Base-by-base conservation (phyloP, 495 filamentous ascomycete species). In the Penicillium canariense region DNA sequence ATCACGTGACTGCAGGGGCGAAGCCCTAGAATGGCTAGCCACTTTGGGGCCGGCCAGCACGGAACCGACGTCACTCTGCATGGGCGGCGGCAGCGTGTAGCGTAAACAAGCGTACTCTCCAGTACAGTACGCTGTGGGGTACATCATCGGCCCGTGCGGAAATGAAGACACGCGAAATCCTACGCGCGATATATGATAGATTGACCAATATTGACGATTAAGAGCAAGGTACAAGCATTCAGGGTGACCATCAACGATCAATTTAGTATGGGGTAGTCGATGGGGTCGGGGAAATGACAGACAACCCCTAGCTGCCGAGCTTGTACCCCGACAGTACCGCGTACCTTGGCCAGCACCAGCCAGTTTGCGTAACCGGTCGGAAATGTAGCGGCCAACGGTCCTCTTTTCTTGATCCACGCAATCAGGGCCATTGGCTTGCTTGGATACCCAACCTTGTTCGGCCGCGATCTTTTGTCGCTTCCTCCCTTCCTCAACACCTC, bases 41-140 rank as follows among this genome's bases (percentile, higher is more conserved):
- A 45, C 36, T 23, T 53, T 46, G 22, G 31, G 20, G 42, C 34
- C 15, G 22, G 44, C 32, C 54, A 52, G 59, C 54, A 57, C 59
- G 48, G 50, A 52, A 62, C 63, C 63, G 67, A 72, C 67, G 69
- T 72, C 69, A 72, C 64, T 68, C 55, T 60, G 52, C 54, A 48
- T 57, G 22, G 47, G 49, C 55, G 26, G 23, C 1, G n/a, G n/a
- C n/a, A 18, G 23, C 22, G 17, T 46, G 18, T 18, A 18, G 38
- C 3, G 63, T 59, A 67, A 59, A 64, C 61, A 58, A 54, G 54
- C 49, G 65, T 67, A 66, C 60, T 44, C 48, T 46, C 50, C 50
- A 23, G 50, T 61, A 61, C 50, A 46, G 38, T 62, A 54, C 38
- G 18, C n/a, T 23, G 22, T 17, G 35, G 54, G 50, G 59, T 14